phyloP scores from a whole-genome alignment of 805 yeast species.

The Zygosaccharomyces rouxii region DNA sequence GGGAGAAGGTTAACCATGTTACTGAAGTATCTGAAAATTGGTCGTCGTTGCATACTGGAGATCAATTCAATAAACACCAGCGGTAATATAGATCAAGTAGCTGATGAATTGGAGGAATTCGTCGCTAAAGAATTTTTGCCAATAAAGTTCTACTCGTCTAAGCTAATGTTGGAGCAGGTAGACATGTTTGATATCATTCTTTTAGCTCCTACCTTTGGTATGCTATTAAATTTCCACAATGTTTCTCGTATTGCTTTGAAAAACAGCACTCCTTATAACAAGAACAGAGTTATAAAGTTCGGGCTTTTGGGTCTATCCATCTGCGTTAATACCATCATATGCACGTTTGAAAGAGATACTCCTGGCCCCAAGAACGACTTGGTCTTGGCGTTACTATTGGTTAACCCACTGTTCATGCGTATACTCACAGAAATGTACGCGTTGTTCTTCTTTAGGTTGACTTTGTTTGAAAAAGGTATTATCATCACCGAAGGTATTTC shows the following conservation, averaged over 20 bases:
- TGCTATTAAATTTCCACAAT: constrained; percentile 23
- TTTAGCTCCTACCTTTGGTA: constrained; percentile 21
- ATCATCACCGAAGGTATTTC: constrained; percentile 10
- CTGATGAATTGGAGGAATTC: constrained; percentile 14
- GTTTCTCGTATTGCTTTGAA: constrained; percentile 16
- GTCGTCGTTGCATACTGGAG: constrained; percentile 15
- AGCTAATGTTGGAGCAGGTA: constrained; percentile 11
- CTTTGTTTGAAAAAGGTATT: constrained; percentile 20
- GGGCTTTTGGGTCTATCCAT: constrained; percentile 18
- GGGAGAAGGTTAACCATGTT: constrained; percentile 11
- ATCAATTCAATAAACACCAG: constrained; percentile 11
- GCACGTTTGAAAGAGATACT: constrained; percentile 14
- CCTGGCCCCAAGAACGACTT: constrained; percentile 2
- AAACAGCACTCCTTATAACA: constrained; percentile 6
- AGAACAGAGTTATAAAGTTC: constrained; percentile 21
- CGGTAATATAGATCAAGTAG: constrained; percentile 10
- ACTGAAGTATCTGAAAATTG: constrained; percentile 13
- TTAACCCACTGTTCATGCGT: constrained; percentile 22
- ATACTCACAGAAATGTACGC: constrained; percentile 24
- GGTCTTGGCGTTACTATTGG: constrained; percentile 18
- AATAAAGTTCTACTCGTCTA: constrained; percentile 17
- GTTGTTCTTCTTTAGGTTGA: constrained; percentile 20
- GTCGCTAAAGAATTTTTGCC: constrained; percentile 17
- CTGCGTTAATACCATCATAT: constrained; percentile 18
- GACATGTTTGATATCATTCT: constrained; percentile 26